Conservation (phyloP, 768 basidiomycete genomes). For the Kwoniella heveanensis region DNA sequence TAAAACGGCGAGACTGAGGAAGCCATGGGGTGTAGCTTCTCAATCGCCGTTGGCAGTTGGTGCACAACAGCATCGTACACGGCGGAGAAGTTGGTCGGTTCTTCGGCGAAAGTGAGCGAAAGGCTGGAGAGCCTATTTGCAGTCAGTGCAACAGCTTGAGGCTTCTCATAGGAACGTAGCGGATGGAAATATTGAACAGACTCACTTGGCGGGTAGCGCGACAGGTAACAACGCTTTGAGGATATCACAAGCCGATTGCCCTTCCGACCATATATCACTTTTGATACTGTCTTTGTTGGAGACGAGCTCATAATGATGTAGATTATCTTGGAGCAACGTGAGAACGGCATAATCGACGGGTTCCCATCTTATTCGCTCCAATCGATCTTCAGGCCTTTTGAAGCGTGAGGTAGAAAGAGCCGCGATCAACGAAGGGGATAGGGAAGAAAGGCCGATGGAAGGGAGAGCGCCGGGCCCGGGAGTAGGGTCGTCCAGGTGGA, state of each 20-base stretch:
- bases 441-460: slow-evolving; percentile 34
- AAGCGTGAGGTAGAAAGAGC: slow-evolving; percentile 39
- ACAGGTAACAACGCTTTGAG: slow-evolving; percentile 36
- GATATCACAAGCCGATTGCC: slow-evolving; percentile 40
- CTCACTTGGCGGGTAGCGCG: slow-evolving; percentile 34
- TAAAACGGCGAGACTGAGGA: slow-evolving; percentile 32
- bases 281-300: slow-evolving; percentile 20
- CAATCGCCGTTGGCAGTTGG: slow-evolving; percentile 44
- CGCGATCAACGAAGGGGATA: slow-evolving; percentile 41
- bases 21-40: slow-evolving; percentile 38
- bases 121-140: slow-evolving; percentile 14
- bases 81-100: slow-evolving; percentile 22
- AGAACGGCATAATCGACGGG: slow-evolving; percentile 52
- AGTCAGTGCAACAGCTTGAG: too few species aligned
- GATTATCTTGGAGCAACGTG: slow-evolving; percentile 48
- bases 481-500: slow-evolving; percentile 23
- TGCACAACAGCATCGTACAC: slow-evolving; percentile 40
- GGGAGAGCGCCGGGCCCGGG: slow-evolving; percentile 5
- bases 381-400: slow-evolving; percentile 14
- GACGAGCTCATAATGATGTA: slow-evolving; percentile 30
- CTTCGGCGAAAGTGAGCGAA: slow-evolving; percentile 13
- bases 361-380: slow-evolving; percentile 36
- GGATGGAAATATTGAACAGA: too few species aligned
- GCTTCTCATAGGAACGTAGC: too few species aligned
- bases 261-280: slow-evolving; percentile 47